Evolutionary conservation across 2,329 filamentous ascomycete species (phyloP), one percentile per base, ranked within the genome.

Genomic region (Aspergillus caelatus): DNA sequence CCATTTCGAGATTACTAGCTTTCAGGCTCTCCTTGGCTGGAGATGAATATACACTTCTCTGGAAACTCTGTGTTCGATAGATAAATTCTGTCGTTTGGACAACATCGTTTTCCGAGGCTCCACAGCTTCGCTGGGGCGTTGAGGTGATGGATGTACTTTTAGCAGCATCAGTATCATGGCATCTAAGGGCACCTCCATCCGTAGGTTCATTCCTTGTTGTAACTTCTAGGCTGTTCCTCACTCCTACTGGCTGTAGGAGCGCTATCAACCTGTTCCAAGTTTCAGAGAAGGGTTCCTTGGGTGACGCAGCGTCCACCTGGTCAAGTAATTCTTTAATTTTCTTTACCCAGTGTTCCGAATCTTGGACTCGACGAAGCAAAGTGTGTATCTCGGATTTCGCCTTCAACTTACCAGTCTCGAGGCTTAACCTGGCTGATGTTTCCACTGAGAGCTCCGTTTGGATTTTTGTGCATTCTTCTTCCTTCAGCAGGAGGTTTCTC

Each of bases 381-480:
- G 64, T 61, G 52, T 72, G 58, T 21, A 73, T 68, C 50, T 75
- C 72, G 12, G 67, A 52, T 58, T 71, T 70, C 2, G 65, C 61
- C 36, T 70, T 72, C 21, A 53, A 39, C 21, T 70, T 70, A 4
- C 63, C 62, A 10, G 65, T 53, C 55, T 74, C 72, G 11, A 74
- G 63, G 2, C 30, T 64, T 4, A 55, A 57, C 21, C 59, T 67
- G 23, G 66, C 63, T 14, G 61, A 66, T 28, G 68, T 63, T 14
- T 63, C 62, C 12, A 50, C 46, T 7, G 48, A 54, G 2, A 74
- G 60, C 7, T 64, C 62, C 12, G 62, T 61, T 23, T 63, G 55
- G 3, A 67, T 34, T 0, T 50, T 64, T 23, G 43, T 8, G 36
- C 72, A 68, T n/a, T 76, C 74, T 62, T 80, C 72, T 10, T 74